Base-by-base conservation (phyloP, 352 stramenopile species). In the Discostella stelligera region DNA sequence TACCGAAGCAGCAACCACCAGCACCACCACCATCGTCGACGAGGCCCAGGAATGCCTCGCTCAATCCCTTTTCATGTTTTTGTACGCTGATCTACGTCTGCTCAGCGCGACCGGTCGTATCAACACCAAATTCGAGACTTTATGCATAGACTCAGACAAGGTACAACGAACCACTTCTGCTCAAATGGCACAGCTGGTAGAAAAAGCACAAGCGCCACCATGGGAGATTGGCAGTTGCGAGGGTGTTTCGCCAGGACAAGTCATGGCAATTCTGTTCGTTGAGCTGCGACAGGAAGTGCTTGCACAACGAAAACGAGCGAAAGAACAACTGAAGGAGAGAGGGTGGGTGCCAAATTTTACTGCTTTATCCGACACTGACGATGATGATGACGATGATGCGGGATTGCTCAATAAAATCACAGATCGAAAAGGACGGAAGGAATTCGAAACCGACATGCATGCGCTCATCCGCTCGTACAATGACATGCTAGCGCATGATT, bases 381-480 rank as follows among this genome's bases (percentile, higher is more conserved):
- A 68, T n/a, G 54, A 77, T 23, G 61, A 61, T 48, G 61, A 70
- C 8, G 62, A 75, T 52, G 71, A 74, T 25, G 74, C 83, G 63
- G 76, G 68, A 8, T 53, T 85, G 3, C 70, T 84, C 61, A 80
- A 71, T 68, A 83, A 74, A 50, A 78, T 86, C 41, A 80, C 63
- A 23, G 65, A 86, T 56, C 39, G 63, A 4, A 78, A 79, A 11
- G 79, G 80, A 23, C 62, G 72, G 10, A 83, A 83, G 50, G 50
- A 83, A 11, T 74, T 84, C n/a, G 79, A 89, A 67, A 82, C 73
- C n/a, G 77, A 82, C 14, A 89, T 89, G 82, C 71, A 85, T 60
- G 70, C 75, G 0, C 27, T 84, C 8, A 58, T 89, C 18, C 66
- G 75, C 27, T 39, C 56, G 8, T 85, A 89, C 52, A 83, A 86